Evolutionary conservation across 2,329 filamentous ascomycete genomes (phyloP).

Genomic region (Microcyclospora tardicrescens): DNA sequence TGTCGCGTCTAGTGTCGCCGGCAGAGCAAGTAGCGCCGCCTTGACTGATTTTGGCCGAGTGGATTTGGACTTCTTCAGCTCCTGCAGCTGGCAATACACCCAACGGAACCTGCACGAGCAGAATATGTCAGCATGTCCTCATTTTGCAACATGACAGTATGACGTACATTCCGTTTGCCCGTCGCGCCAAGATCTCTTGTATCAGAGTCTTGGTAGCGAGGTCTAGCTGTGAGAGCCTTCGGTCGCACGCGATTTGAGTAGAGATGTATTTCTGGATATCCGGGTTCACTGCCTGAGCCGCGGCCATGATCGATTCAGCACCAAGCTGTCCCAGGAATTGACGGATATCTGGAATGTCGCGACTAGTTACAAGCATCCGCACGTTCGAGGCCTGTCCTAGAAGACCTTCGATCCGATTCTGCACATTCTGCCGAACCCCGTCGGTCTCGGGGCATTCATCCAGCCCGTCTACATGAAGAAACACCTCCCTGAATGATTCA

Average conservation of each 20-base stretch:
- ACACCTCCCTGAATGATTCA: conserved; percentile 12
- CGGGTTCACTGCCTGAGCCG: conserved; percentile 3
- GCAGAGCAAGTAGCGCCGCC: conserved; percentile 9
- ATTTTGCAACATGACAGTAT: background rate
- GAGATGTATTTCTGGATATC: conserved; percentile 10
- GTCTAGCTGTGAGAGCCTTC: conserved; percentile 5
- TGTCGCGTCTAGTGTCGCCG: conserved; percentile 14
- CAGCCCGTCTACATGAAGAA: conserved; percentile 23
- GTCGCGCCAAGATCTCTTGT: conserved; percentile 8
- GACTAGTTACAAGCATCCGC: conserved; percentile 13
- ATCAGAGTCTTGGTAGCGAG: conserved; percentile 7
- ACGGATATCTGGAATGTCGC: conserved; percentile 9
- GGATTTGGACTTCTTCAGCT: conserved; percentile 11
- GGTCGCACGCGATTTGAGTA: conserved; percentile 8
- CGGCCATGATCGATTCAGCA: conserved; percentile 3
- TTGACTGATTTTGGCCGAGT: conserved; percentile 8
- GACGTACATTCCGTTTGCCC: conserved; percentile 16
- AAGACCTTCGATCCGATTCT: conserved; percentile 7
- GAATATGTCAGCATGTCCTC: background rate
- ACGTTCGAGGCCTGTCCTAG: conserved; percentile 5
- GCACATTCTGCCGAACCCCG: conserved; percentile 7
- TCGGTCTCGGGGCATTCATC: conserved; percentile 19
- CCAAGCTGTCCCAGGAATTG: conserved; percentile 5
- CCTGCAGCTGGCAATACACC: conserved; percentile 15
- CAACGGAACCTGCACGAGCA: conserved; percentile 14